Evolutionary conservation across 2,329 filamentous ascomycete species (phyloP), one percentile per base, ranked within the genome.

Genomic region (Aureobasidium sp.): DNA sequence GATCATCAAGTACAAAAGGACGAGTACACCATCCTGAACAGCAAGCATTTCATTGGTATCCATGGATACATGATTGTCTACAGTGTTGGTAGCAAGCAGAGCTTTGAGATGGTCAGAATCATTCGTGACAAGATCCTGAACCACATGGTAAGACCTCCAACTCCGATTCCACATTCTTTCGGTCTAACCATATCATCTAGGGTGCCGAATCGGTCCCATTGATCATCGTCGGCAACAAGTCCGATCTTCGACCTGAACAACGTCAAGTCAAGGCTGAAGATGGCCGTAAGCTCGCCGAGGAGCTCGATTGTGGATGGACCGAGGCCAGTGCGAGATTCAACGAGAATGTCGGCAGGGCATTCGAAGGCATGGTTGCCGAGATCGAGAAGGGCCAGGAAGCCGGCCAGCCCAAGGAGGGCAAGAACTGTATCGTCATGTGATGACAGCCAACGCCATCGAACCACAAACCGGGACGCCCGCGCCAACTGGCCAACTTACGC

Each of bases 61-160:
- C 93, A 98, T 74, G 93, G 93, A 54, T 98, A 97, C 71, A 90
- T 98, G 80, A 85, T 98, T 56, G 91, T 96, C 44, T 98, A 98
- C 73, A 95, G 90, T n/a, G 90, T 98, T 45, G 87, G 88, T 19
- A 95, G 88, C 42, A 84, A 88, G 65, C 87, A 93, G 63, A 95
- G 90, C 8, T 97, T 96, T 66, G 93, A 98, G 69, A 98, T 97
- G 91, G 86, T 95, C 47, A 83, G 88, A 64, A 89, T 96, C 56
- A 95, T 98, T 61, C 80, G 90, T 22, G 91, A 97, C 69, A 98
- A 97, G 79, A 96, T 98, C 58, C 76, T 98, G 55, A 95, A 95
- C 69, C 91, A 97, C 68, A 74, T 97, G 59, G 91, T 95, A 74
- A 66, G 83, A 71, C 17, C 16, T n/a, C 14, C 8, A 8, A 7